These are phyloP conservation scores for Esteya vermicola DNA, from an alignment of 2,329 filamentous ascomycete species.

Conservation along the genomic window DNA sequence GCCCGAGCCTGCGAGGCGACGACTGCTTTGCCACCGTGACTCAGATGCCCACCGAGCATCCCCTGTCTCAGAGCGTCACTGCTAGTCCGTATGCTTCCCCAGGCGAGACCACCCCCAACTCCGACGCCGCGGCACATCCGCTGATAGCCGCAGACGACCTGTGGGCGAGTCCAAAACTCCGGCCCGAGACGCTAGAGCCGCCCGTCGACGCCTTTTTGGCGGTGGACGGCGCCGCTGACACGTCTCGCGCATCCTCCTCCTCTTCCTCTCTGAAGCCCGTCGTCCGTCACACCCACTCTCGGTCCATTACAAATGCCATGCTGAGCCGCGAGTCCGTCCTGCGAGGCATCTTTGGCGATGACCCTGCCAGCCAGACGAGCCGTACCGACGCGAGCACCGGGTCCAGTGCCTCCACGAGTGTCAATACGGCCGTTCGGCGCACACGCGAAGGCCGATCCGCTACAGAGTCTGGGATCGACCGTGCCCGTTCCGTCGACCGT, in stretches of 20 bases:
- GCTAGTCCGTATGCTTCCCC: slow-evolving; percentile 47
- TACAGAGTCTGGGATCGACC: slow-evolving; percentile 32
- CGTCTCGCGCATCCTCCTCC: slow-evolving; percentile 2
- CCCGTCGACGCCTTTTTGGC: slow-evolving; percentile 19
- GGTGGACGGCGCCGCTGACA: slow-evolving; percentile 7
- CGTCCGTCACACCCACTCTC: slow-evolving; percentile 28
- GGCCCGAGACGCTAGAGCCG: slow-evolving; percentile 5
- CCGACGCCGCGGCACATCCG: slow-evolving; percentile 9
- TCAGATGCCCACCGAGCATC: slow-evolving; percentile 46
- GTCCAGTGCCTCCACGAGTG: background rate
- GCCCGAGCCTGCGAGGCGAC: slow-evolving; percentile 39
- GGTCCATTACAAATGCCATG: slow-evolving; percentile 29
- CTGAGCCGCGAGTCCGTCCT: slow-evolving; percentile 23
- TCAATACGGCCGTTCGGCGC: slow-evolving; percentile 18
- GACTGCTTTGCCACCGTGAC: slow-evolving; percentile 35
- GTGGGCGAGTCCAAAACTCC: slow-evolving; percentile 1
- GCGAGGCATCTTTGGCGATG: slow-evolving; percentile 19
- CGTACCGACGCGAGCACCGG: slow-evolving; percentile 22
- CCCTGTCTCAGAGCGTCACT: slow-evolving; percentile 59
- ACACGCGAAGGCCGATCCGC: slow-evolving; percentile 23
- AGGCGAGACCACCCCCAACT: slow-evolving; percentile 11
- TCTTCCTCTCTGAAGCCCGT: slow-evolving; percentile 6
- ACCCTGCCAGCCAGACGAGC: slow-evolving; percentile 23
- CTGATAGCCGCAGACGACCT: slow-evolving; percentile 9
- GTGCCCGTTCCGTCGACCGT: slow-evolving; percentile 51